Base-by-base conservation (phyloP, 1,284 basidiomycete species). In the Vanrija humicola region DNA sequence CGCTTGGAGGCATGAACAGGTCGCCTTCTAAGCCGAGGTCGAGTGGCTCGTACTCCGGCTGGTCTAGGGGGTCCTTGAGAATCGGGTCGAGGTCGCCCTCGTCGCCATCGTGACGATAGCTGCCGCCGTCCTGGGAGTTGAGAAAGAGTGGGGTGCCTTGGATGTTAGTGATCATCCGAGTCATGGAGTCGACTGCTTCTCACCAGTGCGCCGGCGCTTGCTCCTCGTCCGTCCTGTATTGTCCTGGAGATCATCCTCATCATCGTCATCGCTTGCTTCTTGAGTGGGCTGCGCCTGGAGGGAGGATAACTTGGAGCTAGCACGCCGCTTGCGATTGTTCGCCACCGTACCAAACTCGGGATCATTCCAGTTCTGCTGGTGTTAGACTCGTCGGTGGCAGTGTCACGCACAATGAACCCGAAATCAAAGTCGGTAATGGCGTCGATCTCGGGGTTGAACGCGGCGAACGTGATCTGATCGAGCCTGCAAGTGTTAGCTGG, bases 381-480 rank as follows among this genome's bases (percentile, higher is more conserved):
- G 43, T 53, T 15, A 54, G 50, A 28, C 28, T 28, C 10, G 7
- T 34, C 34, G 7, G 12, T 34, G 34, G 34, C 34, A 8, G 12
- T 34, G 9, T 14, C 8, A 56, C 70, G 59, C 18, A 74, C 71
- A 9, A 71, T 64, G 38, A 68, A 68, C 8, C 59, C 62, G 14
- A 61, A 34, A n/a, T 70, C 66, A 2, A 59, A 25, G 3, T 54
- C 61, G 1, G 57, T 43, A 16, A 60, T 50, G 46, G 52, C 52
- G 15, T 56, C 50, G 16, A 64, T 46, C 21, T 14, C 7, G 15
- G 38, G 23, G 18, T 68, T 65, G 9, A 58, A 18, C 3, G 58
- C 62, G 3, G 59, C 53, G 29, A 69, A 68, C 3, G 73, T 74
- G 52, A 75, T 75, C 38, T 64, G 59, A 34, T 74, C 71, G 15